Evolutionary conservation across 2,329 filamentous ascomycete genomes (phyloP).

Genomic region (Atkinsonella texensis): DNA sequence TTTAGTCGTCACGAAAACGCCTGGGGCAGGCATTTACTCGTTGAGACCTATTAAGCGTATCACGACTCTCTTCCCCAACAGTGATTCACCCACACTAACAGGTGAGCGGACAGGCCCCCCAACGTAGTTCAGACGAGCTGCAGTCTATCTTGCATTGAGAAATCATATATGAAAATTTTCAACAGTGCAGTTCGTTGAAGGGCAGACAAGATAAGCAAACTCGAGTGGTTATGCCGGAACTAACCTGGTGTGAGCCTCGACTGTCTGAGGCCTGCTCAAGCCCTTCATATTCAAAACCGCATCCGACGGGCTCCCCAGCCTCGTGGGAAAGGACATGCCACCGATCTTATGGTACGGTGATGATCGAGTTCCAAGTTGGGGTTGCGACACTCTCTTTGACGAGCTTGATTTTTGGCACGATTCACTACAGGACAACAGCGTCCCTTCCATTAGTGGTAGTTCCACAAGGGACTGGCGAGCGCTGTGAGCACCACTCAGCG

Average conservation of each 20-base stretch:
- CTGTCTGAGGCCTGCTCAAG: neutral
- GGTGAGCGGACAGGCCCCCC: neutral
- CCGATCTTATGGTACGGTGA: neutral
- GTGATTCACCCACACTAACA: conserved; percentile 5
- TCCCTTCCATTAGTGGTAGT: conserved; percentile 25
- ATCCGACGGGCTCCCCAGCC: conserved; percentile 13
- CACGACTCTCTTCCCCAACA: neutral
- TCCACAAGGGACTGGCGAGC: conserved; percentile 24
- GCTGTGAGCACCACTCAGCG: conserved; percentile 29
- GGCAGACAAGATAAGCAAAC: neutral
- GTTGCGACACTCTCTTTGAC: conserved; percentile 2
- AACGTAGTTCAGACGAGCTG: conserved; percentile 2
- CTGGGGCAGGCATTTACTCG: neutral
- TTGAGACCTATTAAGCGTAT: neutral
- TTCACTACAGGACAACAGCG: conserved; percentile 17
- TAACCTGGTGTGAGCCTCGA: conserved; percentile 5
- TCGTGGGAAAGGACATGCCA: neutral
- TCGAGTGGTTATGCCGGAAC: neutral
- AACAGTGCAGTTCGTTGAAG: no score
- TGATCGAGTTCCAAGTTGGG: neutral
- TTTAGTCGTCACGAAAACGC: neutral
- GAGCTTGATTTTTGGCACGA: conserved; percentile 6
- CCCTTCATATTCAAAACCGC: conserved; percentile 14
- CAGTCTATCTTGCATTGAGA: neutral
- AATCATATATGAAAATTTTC: neutral